Evolutionary conservation across 495 filamentous ascomycete genomes (phyloP), one percentile per base, ranked within the genome.

Genomic region (Staphylotrichum longicolle): DNA sequence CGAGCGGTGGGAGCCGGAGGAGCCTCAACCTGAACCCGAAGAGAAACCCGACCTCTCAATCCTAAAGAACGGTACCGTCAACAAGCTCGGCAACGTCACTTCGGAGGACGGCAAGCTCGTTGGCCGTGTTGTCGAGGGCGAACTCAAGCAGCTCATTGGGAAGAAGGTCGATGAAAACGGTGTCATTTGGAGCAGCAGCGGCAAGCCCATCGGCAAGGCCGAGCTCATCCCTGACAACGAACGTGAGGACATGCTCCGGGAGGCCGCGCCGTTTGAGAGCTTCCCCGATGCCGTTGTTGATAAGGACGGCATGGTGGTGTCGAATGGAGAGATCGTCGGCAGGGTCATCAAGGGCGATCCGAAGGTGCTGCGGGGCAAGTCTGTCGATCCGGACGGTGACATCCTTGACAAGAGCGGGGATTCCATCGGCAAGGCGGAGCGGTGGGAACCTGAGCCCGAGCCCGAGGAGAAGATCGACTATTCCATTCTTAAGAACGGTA

Each of bases 331-430:
- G 59, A 76, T 84, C 53, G 84, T 96, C 51, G 91, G 91, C 33
- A 77, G 83, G 58, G 78, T 96, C 32, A 75, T 88, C n/a, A 85
- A 91, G 58, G 91, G 91, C 42, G 90, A 96, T 57, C 61, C 85
- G 14, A 88, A 88, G 76, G 82, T 82, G 54, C 83, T 95, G 10
- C 78, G 87, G 45, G 90, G 90, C n/a, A 86, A 88, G 64, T 72
- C 78, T 15, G 89, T 94, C 47, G 91, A 94, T 66, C 80, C 88
- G 41, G 91, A 96, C 68, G 91, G 91, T 10, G 91, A 94, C 60
- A 88, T 96, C 62, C 75, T 91, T 40, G 91, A 93, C 70, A 86
- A 85, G 66, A 84, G 83, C 53, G 91, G 91, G 45, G 93, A 91
- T 67, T 82, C 87, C 49, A 86, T 91, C 63, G 91, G 91, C 54